These are phyloP conservation scores for Aspergillus tamarii DNA, from an alignment of 2,329 filamentous ascomycete genomes.

Conservation along the genomic window DNA sequence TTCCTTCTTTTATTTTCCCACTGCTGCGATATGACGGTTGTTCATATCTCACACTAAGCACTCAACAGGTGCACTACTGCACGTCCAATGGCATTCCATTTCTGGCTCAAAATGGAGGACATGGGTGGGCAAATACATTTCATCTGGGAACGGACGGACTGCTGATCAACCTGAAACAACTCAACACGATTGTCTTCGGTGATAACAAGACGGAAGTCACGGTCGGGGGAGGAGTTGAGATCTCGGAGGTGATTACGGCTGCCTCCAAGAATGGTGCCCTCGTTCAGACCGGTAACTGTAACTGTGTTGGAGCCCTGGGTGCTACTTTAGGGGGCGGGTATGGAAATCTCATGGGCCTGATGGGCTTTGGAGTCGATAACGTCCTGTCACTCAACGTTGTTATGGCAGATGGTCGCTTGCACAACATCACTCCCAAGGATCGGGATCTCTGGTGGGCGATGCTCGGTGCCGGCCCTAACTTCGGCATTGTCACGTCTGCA, in stretches of 20 bases:
- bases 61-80: conserved; percentile 2
- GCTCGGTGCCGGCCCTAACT: conserved; percentile 11
- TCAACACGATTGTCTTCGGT: neutral
- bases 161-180: neutral
- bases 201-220: neutral
- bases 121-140: conserved; percentile 4
- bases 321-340: neutral
- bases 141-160: neutral
- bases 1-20: neutral
- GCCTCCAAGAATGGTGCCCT: neutral
- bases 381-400: conserved; percentile 4
- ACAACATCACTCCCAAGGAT: conserved; percentile 6
- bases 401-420: conserved; percentile 6
- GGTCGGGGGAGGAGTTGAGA: conserved; percentile 1
- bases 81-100: conserved; percentile 10
- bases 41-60: neutral
- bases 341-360: neutral
- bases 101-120: conserved; percentile 10
- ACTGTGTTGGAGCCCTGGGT: neutral
- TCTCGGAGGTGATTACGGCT: neutral
- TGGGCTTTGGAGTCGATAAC: conserved; percentile 9
- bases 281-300: conserved; percentile 9
- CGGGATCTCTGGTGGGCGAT: conserved; percentile 13
- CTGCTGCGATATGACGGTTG: neutral
- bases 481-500: conserved; percentile 12